Evolutionary conservation across 1,284 basidiomycete genomes (phyloP).

Genomic region (Blastosporella zonata): DNA sequence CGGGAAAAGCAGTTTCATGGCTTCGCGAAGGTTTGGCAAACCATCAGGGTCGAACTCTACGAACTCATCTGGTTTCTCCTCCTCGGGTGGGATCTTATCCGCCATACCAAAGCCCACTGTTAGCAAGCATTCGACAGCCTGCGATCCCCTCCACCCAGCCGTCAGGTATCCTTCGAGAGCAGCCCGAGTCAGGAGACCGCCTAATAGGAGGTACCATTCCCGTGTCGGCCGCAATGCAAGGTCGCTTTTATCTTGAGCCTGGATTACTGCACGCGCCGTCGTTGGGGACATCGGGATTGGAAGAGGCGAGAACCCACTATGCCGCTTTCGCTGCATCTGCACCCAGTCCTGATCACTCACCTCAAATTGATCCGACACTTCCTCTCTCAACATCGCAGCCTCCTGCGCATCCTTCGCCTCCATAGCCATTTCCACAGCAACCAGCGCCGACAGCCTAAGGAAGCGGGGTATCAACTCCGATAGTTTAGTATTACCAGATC

Average conservation of each 20-base stretch:
- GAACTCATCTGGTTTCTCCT: constrained; percentile 41
- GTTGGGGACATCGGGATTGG: constrained; percentile 16
- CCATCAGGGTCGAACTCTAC: constrained; percentile 73
- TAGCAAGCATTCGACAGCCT: constrained; percentile 69
- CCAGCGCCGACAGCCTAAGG: constrained; percentile 68
- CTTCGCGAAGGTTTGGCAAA: constrained; percentile 63
- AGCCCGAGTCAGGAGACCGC: constrained; percentile 71
- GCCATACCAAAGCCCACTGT: constrained; percentile 64
- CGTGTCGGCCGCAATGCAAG: constrained; percentile 61
- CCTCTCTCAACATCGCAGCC: constrained; percentile 17
- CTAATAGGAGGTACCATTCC: constrained; percentile 79
- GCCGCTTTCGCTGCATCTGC: constrained; percentile 14
- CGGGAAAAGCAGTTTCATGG: constrained; percentile 68
- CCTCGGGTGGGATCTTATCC: constrained; percentile 18
- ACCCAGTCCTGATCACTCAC: constrained; percentile 16
- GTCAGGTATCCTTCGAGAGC: constrained; percentile 80
- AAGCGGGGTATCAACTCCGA: constrained; percentile 70
- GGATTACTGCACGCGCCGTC: constrained; percentile 7
- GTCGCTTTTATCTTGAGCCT: constrained; percentile 32
- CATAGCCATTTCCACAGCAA: constrained; percentile 68
- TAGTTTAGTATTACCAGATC: constrained; percentile 59
- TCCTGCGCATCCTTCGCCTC: constrained; percentile 50
- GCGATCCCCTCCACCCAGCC: constrained; percentile 71
- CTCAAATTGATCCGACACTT: constrained; percentile 8
- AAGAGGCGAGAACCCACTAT: constrained; percentile 12